Base-by-base conservation (phyloP, 352 stramenopile species). In the Phytophthora pisi region DNA sequence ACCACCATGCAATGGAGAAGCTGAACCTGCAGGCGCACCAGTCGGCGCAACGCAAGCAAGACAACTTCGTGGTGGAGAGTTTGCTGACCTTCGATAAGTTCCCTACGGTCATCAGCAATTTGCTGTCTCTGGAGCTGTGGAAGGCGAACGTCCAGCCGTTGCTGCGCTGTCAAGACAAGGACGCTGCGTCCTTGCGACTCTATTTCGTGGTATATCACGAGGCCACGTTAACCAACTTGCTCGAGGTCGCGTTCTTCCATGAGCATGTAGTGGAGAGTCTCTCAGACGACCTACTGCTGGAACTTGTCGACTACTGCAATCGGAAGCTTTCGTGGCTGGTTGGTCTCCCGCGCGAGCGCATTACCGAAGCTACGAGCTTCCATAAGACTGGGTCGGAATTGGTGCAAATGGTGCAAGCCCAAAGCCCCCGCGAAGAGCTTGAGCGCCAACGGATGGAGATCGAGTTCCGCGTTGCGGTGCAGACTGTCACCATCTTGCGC, bases 191-290 rank as follows among this genome's bases (percentile, higher is more conserved):
- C 1, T 79, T 98, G 57, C 78, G 95, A 8, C 72, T 96, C 24
- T 98, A 98, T 81, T 98, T 97, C 64, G 84, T 97, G 36, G 79
- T 96, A 60, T 98, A 97, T 63, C 91, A 98, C 57, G 88, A 97
- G 55, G 88, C 90, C n/a, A 88, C 89, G 13, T 64, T 97, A 11
- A 86, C 82, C 15, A 98, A 97, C 64, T 67, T 98, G 23, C 67
- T 98, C 5, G 92, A 98, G 57, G 87, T 97, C 23, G 75, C 92
- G 2, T 94, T 97, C 45, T 97, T 84, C 70, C 91, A 98, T 70
- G 88, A 97, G 42, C 91, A 97, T 56, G 80, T 95, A 7, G 70
- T 97, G 15, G 89, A 98, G 75, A 89, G 81, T 30, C 58, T 95
- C 51, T 81, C 92, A n/a, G 93, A 96, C 31, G 86, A 98, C 43